Conservation (phyloP, 768 basidiomycete species). For the Trametes elegans region DNA sequence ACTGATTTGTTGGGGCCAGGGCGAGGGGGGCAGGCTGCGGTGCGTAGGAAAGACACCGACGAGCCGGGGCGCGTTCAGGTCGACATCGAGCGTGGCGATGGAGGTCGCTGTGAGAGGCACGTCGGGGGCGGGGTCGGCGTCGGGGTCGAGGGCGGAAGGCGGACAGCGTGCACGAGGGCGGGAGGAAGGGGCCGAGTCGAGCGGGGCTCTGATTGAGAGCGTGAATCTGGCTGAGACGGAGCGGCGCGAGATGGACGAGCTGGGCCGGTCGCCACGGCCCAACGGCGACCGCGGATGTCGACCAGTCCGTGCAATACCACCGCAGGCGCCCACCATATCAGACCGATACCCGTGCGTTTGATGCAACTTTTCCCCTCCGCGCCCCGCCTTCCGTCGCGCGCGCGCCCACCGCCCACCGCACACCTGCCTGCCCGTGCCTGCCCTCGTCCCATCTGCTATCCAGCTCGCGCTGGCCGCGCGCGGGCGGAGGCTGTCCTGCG, state of each 20-base stretch:
- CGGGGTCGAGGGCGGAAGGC: neutral
- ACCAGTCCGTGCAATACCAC: conserved; percentile 3
- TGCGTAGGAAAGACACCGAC: neutral
- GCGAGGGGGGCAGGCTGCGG: neutral
- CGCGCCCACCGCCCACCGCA: neutral
- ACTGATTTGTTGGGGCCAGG: conserved; percentile 18
- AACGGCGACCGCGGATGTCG: conserved; percentile 15
- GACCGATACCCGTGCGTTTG: conserved; percentile 3
- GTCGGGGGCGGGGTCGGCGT: neutral
- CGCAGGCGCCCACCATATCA: conserved; percentile 17
- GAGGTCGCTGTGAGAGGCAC: neutral
- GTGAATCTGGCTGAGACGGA: conserved; percentile 1
- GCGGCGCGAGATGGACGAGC: conserved; percentile 3
- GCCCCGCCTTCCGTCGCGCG: neutral
- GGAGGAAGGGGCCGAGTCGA: too few species aligned
- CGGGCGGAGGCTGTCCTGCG: too few species aligned
- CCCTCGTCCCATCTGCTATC: neutral
- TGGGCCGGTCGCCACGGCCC: conserved; percentile 3
- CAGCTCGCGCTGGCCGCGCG: neutral
- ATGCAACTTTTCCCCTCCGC: conserved; percentile 1
- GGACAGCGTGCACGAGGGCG: too few species aligned
- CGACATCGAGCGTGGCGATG: neutral
- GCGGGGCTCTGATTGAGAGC: neutral
- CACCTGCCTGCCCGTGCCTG: too few species aligned
- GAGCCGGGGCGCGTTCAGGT: neutral